Evolutionary conservation across 2,329 filamentous ascomycete species (phyloP).

Genomic region (Aspergillus brasiliensis): DNA sequence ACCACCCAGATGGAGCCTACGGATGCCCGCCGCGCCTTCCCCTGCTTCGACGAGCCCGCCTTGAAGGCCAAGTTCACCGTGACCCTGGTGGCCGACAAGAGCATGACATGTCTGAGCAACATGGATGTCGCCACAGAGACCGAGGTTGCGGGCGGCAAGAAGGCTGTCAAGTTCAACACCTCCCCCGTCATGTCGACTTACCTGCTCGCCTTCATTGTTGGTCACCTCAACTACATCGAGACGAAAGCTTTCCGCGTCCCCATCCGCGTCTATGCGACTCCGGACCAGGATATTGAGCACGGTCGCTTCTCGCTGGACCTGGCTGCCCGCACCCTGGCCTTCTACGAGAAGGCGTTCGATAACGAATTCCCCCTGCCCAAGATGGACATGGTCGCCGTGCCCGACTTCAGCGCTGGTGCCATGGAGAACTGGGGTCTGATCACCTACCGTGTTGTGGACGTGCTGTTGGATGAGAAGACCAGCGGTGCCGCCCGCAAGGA

Average conservation of each 20-base stretch:
- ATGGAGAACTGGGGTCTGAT: slow-evolving; percentile 99
- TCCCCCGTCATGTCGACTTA: slow-evolving; percentile 96
- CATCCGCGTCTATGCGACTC: slow-evolving; percentile 89
- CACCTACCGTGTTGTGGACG: slow-evolving; percentile 89
- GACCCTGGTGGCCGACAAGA: slow-evolving; percentile 85
- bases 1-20: slow-evolving; percentile 97
- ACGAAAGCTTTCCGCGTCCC: slow-evolving; percentile 89
- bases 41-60: slow-evolving; percentile 94
- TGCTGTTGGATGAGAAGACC: slow-evolving; percentile 88
- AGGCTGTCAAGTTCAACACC: slow-evolving; percentile 88
- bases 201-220: slow-evolving; percentile 88
- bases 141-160: slow-evolving; percentile 70
- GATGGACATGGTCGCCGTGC: slow-evolving; percentile 96
- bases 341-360: slow-evolving; percentile 94
- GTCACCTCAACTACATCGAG: slow-evolving; percentile 91
- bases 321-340: slow-evolving; percentile 83
- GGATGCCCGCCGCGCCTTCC: slow-evolving; percentile 88
- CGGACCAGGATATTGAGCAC: slow-evolving; percentile 85
- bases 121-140: slow-evolving; percentile 89
- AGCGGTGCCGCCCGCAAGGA: slow-evolving; percentile 88
- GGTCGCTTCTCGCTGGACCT: slow-evolving; percentile 88
- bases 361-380: slow-evolving; percentile 85
- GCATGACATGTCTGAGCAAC: slow-evolving; percentile 90
- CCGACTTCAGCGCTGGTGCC: slow-evolving; percentile 90
- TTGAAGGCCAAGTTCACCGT: slow-evolving; percentile 92